phyloP scores from a whole-genome alignment of 2,329 filamentous ascomycete genomes.

The Aspergillus tamarii region DNA sequence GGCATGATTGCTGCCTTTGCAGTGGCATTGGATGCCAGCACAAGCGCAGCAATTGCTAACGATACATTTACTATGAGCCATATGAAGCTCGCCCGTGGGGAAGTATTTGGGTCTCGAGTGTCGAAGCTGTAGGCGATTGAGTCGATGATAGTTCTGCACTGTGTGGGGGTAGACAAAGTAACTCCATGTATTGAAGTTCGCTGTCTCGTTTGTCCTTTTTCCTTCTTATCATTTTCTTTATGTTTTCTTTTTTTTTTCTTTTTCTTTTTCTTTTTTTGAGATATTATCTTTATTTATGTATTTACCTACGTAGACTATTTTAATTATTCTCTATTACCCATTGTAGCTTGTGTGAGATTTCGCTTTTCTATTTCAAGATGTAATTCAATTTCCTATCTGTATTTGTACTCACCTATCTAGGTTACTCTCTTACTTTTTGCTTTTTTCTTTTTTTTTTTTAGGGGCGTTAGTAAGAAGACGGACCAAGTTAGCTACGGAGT shows the following conservation, averaged over 20 bases:
- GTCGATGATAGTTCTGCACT: no score
- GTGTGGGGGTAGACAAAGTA: no score
- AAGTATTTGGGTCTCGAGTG: not conserved
- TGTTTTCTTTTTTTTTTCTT: not conserved
- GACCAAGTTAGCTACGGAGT: not conserved
- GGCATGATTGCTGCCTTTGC: conserved; percentile 31
- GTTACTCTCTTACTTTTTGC: not conserved
- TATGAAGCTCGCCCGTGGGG: conserved; percentile 11
- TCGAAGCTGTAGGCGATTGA: not conserved
- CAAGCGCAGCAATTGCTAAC: conserved; percentile 22
- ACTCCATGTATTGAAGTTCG: no score
- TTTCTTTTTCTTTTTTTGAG: not conserved
- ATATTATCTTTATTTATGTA: not conserved
- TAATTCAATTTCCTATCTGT: not conserved
- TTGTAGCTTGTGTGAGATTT: not conserved
- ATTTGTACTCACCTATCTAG: not conserved
- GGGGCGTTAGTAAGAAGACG: not conserved
- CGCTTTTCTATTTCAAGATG: not conserved
- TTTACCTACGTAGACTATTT: not conserved
- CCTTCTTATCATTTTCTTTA: not conserved
- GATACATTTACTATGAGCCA: conserved; percentile 29
- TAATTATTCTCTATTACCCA: no score
- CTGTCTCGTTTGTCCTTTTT: not conserved
- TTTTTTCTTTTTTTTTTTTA: not conserved
- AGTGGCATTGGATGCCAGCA: conserved; percentile 31